phyloP scores from a whole-genome alignment of 106 monocot species.

The Acorus calamus region DNA sequence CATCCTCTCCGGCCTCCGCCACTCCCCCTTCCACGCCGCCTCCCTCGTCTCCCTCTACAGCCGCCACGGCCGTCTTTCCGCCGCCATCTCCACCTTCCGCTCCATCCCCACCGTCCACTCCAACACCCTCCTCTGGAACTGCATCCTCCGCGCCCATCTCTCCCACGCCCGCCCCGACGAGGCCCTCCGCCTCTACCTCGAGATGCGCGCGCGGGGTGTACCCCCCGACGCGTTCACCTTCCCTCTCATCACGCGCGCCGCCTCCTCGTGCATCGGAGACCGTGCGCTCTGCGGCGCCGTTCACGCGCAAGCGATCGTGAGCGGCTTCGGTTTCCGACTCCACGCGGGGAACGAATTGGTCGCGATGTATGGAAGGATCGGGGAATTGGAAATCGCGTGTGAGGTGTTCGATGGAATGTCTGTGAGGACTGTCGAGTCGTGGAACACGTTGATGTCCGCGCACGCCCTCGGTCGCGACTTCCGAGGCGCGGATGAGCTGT shows the following conservation, averaged over 20 bases:
- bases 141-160: slow-evolving; percentile 43
- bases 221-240: slow-evolving; percentile 46
- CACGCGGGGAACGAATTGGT: slow-evolving; percentile 50
- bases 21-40: slow-evolving; percentile 29
- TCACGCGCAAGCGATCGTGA: slow-evolving; percentile 26
- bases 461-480: slow-evolving; percentile 20
- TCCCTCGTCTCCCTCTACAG: slow-evolving; percentile 36
- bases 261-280: not conserved
- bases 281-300: slow-evolving; percentile 10
- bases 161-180: slow-evolving; percentile 6
- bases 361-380: slow-evolving; percentile 18
- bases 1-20: slow-evolving; percentile 10
- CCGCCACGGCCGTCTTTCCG: slow-evolving; percentile 15
- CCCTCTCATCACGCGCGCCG: slow-evolving; percentile 35
- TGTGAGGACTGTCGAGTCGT: slow-evolving; percentile 28
- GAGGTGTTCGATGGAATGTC: slow-evolving; percentile 54
- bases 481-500: slow-evolving; percentile 9
- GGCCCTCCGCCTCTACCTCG: slow-evolving; percentile 24
- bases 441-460: slow-evolving; percentile 47
- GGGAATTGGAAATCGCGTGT: slow-evolving; percentile 20
- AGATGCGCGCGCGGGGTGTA: slow-evolving; percentile 6
- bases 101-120: not conserved
- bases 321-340: slow-evolving; percentile 28
- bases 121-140: slow-evolving; percentile 37
- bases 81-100: slow-evolving; percentile 25